Base-by-base conservation (phyloP, 2,329 filamentous ascomycete genomes). In the Raffaelea ambrosiae region DNA sequence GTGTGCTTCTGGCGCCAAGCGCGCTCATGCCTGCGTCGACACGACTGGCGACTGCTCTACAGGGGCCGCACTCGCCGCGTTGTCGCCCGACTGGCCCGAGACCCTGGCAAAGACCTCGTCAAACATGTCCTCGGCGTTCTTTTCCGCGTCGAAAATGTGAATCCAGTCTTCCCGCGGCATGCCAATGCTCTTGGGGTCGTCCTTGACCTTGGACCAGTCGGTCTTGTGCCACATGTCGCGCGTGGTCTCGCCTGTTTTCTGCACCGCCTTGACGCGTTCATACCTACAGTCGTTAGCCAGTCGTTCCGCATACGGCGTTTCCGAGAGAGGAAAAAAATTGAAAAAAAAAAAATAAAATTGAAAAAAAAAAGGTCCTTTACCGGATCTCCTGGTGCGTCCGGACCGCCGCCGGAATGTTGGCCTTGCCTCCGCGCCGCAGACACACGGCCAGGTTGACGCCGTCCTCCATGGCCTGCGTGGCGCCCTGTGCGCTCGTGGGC, bases 171-270 rank as follows among this genome's bases (percentile, higher is more conserved):
- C 70, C 3, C 72, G 63, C 7, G 69, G 71, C 43, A 76, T 62
- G 38, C 68, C 65, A 44, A 76, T 71, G 35, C 65, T 68, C 49
- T 67, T 61, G 0, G 72, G 71, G 42, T 74, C 66, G 51, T 71
- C 59, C 48, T 67, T 68, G 29, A 73, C 70, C 50, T 68, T 69
- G 20, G 58, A 62, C 71, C 70, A 77, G 54, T 74, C 71, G 4
- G 72, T 72, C 58, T 73, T 76, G 54, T 78, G 74, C 74, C 74
- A 77, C 62, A 66, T 67, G 51, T 76, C 71, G 23, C 72, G 64
- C 0, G 72, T 73, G 5, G 63, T 65, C 54, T 74, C 71, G 4
- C 72, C 73, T 0, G 70, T 75, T 59, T 74, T 74, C 59, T 76
- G 72, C 8, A 71, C 68, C 2, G 59, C 58, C 14, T 63, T 61